phyloP scores from a whole-genome alignment of 1,284 basidiomycete species.

The Meripilus lineatus region DNA sequence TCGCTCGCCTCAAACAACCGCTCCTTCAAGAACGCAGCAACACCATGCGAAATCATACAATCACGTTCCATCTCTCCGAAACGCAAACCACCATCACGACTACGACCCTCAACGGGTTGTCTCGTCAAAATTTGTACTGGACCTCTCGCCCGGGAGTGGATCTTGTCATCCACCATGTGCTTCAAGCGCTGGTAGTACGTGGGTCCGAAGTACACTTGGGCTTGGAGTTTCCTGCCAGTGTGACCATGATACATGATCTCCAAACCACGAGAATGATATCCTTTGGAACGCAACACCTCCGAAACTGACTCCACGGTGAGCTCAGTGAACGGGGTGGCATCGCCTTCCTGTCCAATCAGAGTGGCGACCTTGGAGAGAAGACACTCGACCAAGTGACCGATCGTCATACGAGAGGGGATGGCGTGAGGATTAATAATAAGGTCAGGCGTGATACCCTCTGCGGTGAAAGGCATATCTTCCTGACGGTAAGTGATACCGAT shows the following conservation, averaged over 20 bases:
- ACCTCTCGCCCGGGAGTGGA: constrained; percentile 95
- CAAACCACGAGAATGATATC: constrained; percentile 93
- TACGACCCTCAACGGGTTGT: constrained; percentile 99
- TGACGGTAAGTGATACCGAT: constrained; percentile 99
- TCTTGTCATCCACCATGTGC: constrained; percentile 99
- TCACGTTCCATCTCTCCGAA: constrained; percentile 99
- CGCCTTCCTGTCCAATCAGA: constrained; percentile 93
- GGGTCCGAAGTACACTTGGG: constrained; percentile 97
- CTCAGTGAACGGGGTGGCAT: constrained; percentile 98
- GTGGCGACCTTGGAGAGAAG: constrained; percentile 95
- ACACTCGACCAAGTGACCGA: constrained; percentile 99
- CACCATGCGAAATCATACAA: constrained; percentile 99
- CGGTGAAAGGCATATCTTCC: constrained; percentile 99
- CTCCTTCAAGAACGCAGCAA: constrained; percentile 96
- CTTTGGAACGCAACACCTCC: constrained; percentile 72
- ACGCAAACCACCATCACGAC: constrained; percentile 96
- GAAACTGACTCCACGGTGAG: constrained; percentile 97
- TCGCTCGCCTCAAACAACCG: constrained; percentile 92
- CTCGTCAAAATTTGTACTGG: constrained; percentile 97
- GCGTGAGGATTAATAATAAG: constrained; percentile 99
- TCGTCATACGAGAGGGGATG: constrained; percentile 99
- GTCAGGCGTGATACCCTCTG: constrained; percentile 94
- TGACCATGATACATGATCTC: constrained; percentile 99
- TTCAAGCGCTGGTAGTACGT: constrained; percentile 99
- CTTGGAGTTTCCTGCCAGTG: constrained; percentile 94